Base-by-base conservation (phyloP, 1,284 basidiomycete genomes). In the Phylloboletellus chloephorus region DNA sequence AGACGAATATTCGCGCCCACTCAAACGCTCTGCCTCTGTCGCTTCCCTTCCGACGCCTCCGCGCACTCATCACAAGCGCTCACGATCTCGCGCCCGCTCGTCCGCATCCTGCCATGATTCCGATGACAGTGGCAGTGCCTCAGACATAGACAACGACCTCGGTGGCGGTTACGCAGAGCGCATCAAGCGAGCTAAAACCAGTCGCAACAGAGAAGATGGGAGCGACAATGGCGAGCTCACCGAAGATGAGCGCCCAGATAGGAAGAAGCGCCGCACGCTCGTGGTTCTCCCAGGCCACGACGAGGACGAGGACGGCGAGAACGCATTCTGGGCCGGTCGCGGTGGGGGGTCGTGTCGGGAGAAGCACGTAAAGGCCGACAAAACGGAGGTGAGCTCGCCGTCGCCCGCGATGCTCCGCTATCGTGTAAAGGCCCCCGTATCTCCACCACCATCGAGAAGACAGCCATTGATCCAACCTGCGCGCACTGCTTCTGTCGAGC, bases 1-100 rank as follows among this genome's bases (percentile, higher is more conserved):
- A 21, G 43, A 44, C 22, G 35, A 46, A 22, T 43, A 29, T 0
- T 43, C 56, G 7, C 51, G 38, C 10, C 39, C 48, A 3, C 48
- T 66, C 32, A 66, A 66, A 48, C 62, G 65, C 7, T 67, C 64
- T 9, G 54, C 59, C 16, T 66, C 65, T 17, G 55, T 61, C 32
- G 63, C 55, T 25, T 67, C 64, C 1, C 65, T 66, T 17, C 64
- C 64, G 37, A 66, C 64, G 0, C 65, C 65, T 22, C 64, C 64
- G 0, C 62, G 62, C 11, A 67, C 64, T 7, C 53, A 40, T 5
- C 57, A 56, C 41, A 67, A 58, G 41, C 61, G 58, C 12, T 48
- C 60, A 22, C 55, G 56, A 37, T 56, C 62, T 7, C 61, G 59
- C 20, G 41, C 51, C 13, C 50, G 43, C 5, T 59, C 63, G 15